Evolutionary conservation across 257 asterid genomes (phyloP), one percentile per base, ranked within the genome.

Genomic region (Nicotiana obtusifolia): DNA sequence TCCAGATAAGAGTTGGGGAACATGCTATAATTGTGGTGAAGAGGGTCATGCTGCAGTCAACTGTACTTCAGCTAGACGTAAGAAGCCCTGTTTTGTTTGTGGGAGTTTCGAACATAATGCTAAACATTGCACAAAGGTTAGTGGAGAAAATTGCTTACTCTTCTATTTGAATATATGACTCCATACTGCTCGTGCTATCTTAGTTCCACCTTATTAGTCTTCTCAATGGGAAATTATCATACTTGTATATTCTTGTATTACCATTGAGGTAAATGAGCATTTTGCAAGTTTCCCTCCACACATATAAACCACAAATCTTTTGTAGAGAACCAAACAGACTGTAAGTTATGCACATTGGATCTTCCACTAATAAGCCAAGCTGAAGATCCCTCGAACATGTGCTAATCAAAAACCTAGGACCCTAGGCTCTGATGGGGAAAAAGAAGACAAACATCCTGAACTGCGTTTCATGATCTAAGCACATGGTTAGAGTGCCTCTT

Each of bases 11-110:
- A 91, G 92, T 82, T 94, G 99, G 95, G 97, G 97, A 64, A 88
- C 97, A 78, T 96, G 99, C 94, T 91, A 91, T 86, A 96, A 96
- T 83, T 96, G 99, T 85, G 99, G 99, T 60, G 97, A 96, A 89
- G 98, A 94, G 82, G 99, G 99, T 69, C 99, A 96, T 83, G 82
- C 77, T 28, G 76, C 93, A 57, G 88, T 62, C 86, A 93, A 94
- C 87, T 96, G 99, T 84, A 92, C 97, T 81, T 86, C 91, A 81
- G 95, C 96, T 65, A 94, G 73, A 92, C 94, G 98, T 59, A 90
- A 87, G 90, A 96, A 92, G 80, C 99, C 99, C 78, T 96, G 99
- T 87, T 96, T 92, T 87, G 92, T 96, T 81, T 96, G 99, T 83
- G 97, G 99, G 67, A 91, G 97, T 89, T 89, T 92, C 11, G 97